Evolutionary conservation across 2,329 filamentous ascomycete species (phyloP).

Genomic region (Ilyonectria robusta): DNA sequence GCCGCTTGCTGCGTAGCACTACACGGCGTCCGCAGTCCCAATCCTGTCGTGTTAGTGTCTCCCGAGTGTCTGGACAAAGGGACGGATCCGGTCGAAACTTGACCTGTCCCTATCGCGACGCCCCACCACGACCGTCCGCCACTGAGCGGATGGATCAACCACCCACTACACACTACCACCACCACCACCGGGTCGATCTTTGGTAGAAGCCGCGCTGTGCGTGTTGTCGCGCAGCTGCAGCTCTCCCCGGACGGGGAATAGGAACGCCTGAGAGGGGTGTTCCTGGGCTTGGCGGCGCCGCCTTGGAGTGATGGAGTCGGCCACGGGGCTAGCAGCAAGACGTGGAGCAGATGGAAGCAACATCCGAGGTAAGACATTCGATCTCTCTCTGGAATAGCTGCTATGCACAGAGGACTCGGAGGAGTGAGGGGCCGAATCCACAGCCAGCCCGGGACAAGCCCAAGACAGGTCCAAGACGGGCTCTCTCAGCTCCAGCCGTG

Average conservation of each 20-base stretch:
- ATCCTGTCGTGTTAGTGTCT: conserved; percentile 17
- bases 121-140: conserved; percentile 16
- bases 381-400: background rate
- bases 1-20: background rate
- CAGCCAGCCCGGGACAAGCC: conserved; percentile 3
- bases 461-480: background rate
- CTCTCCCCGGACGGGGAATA: conserved; percentile 8
- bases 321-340: background rate
- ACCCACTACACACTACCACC: background rate
- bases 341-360: background rate
- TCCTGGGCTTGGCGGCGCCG: conserved; percentile 10
- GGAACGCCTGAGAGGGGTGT: background rate
- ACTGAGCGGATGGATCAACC: background rate
- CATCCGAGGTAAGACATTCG: conserved; percentile 10
- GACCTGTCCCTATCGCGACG: conserved; percentile 19
- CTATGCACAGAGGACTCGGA: background rate
- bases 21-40: background rate
- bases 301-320: background rate
- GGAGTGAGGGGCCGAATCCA: background rate
- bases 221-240: conserved; percentile 8
- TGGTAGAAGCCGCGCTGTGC: conserved; percentile 1
- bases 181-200: background rate
- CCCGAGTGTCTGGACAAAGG: conserved; percentile 15
- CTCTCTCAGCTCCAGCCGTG: conserved; percentile 27
- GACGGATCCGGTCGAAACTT: conserved; percentile 17